Percentiles rank a stretch among this genome's conserved stretches.
These are phyloP conservation scores for Ogataea thermomethanolica DNA, from an alignment of 805 yeast genomes.

Conservation along the genomic window DNA sequence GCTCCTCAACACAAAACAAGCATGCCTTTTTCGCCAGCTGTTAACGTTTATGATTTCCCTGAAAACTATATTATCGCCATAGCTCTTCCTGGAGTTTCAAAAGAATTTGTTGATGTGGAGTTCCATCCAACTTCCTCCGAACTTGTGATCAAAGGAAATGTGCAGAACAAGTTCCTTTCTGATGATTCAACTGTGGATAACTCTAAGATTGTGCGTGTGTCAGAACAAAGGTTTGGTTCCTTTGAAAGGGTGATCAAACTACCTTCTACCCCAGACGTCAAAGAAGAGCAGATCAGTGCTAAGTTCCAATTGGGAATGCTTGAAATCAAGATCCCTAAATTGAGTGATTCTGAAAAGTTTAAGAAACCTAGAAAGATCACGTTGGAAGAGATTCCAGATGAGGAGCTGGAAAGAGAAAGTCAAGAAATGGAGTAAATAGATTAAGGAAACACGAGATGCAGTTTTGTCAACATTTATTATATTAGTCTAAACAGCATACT, in stretches of 20 bases:
- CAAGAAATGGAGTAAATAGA: not conserved
- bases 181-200: constrained; percentile 32
- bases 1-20: constrained; percentile 40
- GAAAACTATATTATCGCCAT: constrained; percentile 45
- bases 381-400: constrained; percentile 31
- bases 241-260: constrained; percentile 56
- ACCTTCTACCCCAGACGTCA: constrained; percentile 49
- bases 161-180: constrained; percentile 37
- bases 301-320: constrained; percentile 51
- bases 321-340: constrained; percentile 50
- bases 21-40: constrained; percentile 54
- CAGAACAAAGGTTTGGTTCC: constrained; percentile 55
- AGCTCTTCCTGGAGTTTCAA: constrained; percentile 58
- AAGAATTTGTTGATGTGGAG: constrained; percentile 50
- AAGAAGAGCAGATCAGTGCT: constrained; percentile 53
- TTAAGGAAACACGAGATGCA: not conserved
- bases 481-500: constrained; percentile 36
- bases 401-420: constrained; percentile 28
- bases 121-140: constrained; percentile 58
- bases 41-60: constrained; percentile 53
- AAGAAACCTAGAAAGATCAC: constrained; percentile 24
- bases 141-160: constrained; percentile 48
- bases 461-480: not conserved
- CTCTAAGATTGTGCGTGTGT: constrained; percentile 37
- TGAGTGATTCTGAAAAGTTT: constrained; percentile 15